Evolutionary conservation across 2,329 filamentous ascomycete species (phyloP), one percentile per base, ranked within the genome.

Genomic region (Colletotrichum sp.): DNA sequence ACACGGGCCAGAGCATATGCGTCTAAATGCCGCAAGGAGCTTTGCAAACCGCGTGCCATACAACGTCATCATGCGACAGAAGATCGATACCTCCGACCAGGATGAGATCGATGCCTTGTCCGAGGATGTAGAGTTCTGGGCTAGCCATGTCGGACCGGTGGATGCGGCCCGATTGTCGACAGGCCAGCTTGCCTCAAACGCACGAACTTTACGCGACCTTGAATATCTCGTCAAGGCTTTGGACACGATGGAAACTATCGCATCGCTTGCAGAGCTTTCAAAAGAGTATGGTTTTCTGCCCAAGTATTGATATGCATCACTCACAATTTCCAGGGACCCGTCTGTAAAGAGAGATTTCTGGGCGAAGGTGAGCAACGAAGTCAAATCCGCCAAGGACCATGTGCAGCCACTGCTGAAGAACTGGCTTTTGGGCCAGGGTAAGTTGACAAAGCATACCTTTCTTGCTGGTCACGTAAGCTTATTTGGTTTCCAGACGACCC

Each of bases 161-260:
- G 80, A 79, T 33, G 84, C 82, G 77, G 80, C 33, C 77, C 82
- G 77, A 79, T 83, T 76, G 69, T 85, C 76, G 76, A 82, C 79
- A 77, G 83, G 86, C 61, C 82, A 87, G 69, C 81, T 92, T 21
- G 80, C 86, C 58, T 84, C 84, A 5, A 87, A 92, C 73, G 91
- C 92, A 8, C 88, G 89, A 70, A 91, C 89, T 61, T 92, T 92
- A 82, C 90, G 89, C 75, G 93, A 95, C 77, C 86, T 96, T 61
- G 93, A 95, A 82, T 87, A 87, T 71, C 85, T 96, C 33, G 89
- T 93, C 58, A 87, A 88, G 65, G 90, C 89, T 5, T 86, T 96
- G 55, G 92, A 95, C 81, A 86, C 87, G 27, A 86, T 95, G 77
- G 93, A 95, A 81, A 91, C 89, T 3, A 90, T 94, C 73, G 90